Conservation (phyloP, 306 rosid genomes). For the Quercus berberidifolia region DNA sequence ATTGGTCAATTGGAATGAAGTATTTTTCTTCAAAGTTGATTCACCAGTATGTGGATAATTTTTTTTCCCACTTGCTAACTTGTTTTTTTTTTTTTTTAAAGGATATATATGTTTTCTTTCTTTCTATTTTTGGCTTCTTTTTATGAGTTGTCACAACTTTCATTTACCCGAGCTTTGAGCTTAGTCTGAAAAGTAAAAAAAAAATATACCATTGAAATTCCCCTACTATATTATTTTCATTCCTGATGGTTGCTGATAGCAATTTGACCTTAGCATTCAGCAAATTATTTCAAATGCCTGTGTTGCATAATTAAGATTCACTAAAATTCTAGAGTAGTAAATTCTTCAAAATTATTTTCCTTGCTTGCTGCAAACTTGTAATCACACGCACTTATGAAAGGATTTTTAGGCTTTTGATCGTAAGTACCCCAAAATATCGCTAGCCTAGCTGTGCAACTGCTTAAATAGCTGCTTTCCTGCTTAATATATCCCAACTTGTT, state of each 20-base stretch:
- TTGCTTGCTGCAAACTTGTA: neutral
- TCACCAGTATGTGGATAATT: slow-evolving; percentile 52
- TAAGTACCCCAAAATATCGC: neutral
- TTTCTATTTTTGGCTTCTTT: neutral
- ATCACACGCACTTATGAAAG: neutral
- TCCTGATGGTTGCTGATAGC: neutral
- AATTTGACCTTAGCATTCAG: neutral
- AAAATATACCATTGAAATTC: neutral
- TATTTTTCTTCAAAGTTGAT: slow-evolving; percentile 92
- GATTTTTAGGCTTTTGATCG: neutral
- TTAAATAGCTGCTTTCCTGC: neutral
- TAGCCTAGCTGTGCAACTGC: neutral
- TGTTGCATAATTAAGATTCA: neutral
- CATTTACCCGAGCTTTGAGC: neutral
- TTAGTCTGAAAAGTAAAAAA: neutral
- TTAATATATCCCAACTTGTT: neutral
- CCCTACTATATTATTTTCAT: neutral
- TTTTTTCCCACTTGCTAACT: slow-evolving; percentile 4
- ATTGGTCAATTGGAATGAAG: slow-evolving; percentile 86
- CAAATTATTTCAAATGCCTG: too few relatives aligned
- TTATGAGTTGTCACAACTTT: neutral
- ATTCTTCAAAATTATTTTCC: neutral
- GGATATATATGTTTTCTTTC: neutral
- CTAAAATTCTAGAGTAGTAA: neutral
- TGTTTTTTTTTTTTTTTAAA: neutral